Percentiles rank a stretch among this genome's conserved stretches.
Conservation (phyloP, 140 eudicot genomes). For the Cichorium intybus region DNA sequence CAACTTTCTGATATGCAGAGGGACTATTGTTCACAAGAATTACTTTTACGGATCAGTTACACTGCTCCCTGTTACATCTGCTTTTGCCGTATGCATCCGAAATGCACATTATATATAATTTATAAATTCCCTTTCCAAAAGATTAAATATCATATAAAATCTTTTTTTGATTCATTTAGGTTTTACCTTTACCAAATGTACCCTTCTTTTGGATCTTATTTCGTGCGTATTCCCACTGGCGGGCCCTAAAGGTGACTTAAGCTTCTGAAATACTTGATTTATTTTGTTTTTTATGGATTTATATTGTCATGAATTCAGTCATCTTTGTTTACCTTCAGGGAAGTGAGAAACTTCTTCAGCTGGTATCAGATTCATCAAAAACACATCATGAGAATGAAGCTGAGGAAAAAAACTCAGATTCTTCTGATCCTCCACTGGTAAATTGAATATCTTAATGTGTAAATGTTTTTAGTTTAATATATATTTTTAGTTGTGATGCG, state of each 20-base stretch:
- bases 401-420: slow-evolving; percentile 17
- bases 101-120: not conserved
- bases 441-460: slow-evolving; percentile 1
- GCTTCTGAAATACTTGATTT: slow-evolving; percentile 7
- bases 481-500: not conserved
- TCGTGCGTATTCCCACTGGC: slow-evolving; percentile 92
- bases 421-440: slow-evolving; percentile 52
- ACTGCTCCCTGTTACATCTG: slow-evolving; percentile 77
- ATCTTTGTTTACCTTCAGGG: slow-evolving; percentile 51
- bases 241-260: slow-evolving; percentile 76
- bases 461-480: not conserved
- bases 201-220: slow-evolving; percentile 93
- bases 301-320: slow-evolving; percentile 2
- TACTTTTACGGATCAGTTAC: slow-evolving; percentile 85
- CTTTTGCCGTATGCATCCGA: slow-evolving; percentile 60
- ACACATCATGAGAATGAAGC: slow-evolving; percentile 23
- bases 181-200: slow-evolving; percentile 90
- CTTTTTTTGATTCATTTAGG: slow-evolving; percentile 35
- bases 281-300: slow-evolving; percentile 1
- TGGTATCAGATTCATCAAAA: slow-evolving; percentile 65
- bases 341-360: slow-evolving; percentile 84
- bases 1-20: slow-evolving; percentile 49
- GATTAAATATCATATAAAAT: slow-evolving; percentile 13
- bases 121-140: slow-evolving; percentile 1
- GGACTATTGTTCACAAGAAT: slow-evolving; percentile 76